Base-by-base conservation (phyloP, 106 monocot genomes). In the Apostasia ramifera region DNA sequence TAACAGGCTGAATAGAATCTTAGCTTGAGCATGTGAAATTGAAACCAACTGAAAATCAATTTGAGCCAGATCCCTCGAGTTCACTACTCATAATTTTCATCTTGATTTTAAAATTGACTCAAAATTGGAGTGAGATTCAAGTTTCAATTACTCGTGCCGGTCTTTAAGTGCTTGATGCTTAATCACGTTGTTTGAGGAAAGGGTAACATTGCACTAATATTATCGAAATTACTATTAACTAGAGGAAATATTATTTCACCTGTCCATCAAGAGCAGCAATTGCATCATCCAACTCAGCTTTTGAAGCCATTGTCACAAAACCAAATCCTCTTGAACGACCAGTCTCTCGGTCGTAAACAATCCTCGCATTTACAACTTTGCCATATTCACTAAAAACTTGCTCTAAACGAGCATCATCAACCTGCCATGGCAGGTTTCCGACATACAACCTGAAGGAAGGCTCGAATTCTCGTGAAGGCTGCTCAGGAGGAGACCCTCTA, bases 241-340 rank as follows among this genome's bases (percentile, higher is more conserved):
- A 57, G 11, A 3, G 12, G 3, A 57, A 66, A 40, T 41, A 4
- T 9, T 1, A 40, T 62, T 74, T 40, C 7, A 97, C 97, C 86
- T 87, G 77, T 61, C 97, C 97, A 76, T 97, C 97, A 75, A 97
- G 95, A 61, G 80, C 89, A 54, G 92, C 84, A 75, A 97, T 87
- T 69, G 95, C 97, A 79, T 87, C 92, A 46, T 97, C 86, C 40
- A 81, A n/a, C 53, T 89, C 97, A 9, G 61, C 65, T 52, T 80
- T 66, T 44, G 92, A 69, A 5, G 82, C 75, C 97, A 97, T 97
- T 38, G 89, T 79, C 6, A 97, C 88, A 46, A 97, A 97, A 10
- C 89, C 97, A 76, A 97, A 97, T 6, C 97, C 92, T 50, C 92
- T 84, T 8, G 92, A 97, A 26, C 97, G 86, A 3, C 92, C 92